Conservation (phyloP, 257 asterid species). For the Anisodus tanguticus region DNA sequence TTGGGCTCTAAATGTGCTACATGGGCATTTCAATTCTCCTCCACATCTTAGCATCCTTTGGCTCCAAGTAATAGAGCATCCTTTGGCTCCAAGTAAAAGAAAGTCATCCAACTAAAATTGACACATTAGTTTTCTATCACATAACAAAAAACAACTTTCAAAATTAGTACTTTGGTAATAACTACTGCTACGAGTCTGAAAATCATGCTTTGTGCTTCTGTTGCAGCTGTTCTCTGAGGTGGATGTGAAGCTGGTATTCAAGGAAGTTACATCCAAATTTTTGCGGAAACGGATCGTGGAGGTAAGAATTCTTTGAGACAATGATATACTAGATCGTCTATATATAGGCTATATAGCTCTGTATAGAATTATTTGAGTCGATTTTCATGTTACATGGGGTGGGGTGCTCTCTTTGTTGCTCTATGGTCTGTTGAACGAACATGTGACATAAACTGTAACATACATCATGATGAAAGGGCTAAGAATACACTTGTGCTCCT, state of each 20-base stretch:
- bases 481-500: background rate
- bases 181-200: background rate
- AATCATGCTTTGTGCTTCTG: slow-evolving; percentile 23
- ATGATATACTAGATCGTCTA: background rate
- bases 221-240: slow-evolving; percentile 79
- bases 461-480: background rate
- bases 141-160: too few species aligned
- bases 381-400: background rate
- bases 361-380: too few species aligned
- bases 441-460: background rate
- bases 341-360: background rate
- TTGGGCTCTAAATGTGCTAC: too few species aligned
- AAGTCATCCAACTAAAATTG: too few species aligned
- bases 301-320: slow-evolving; percentile 52
- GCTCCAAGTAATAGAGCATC: too few species aligned
- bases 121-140: too few species aligned
- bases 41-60: too few species aligned
- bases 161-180: background rate
- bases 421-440: background rate
- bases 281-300: slow-evolving; percentile 90
- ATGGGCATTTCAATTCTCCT: too few species aligned
- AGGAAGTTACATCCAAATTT: slow-evolving; percentile 82
- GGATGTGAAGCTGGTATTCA: slow-evolving; percentile 94
- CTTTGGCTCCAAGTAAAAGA: too few species aligned
- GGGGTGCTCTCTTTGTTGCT: background rate